Evolutionary conservation across 352 stramenopile species (phyloP), one percentile per base, ranked within the genome.

Genomic region (Elongisporangium prolatum): DNA sequence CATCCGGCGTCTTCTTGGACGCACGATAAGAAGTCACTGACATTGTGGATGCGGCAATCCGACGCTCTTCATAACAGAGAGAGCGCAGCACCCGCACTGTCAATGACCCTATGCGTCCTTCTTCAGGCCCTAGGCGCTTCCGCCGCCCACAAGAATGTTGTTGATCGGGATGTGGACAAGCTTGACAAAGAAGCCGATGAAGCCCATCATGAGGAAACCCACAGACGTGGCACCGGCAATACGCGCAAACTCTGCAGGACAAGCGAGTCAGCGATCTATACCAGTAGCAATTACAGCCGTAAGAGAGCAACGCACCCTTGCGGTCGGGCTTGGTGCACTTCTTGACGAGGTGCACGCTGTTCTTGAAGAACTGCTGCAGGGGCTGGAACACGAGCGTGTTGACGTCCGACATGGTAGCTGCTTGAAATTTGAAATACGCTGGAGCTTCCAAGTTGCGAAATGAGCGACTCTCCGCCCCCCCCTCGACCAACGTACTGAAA

Each of bases 181-280:
- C 89, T 99, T 99, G 64, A 99, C 96, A 77, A 99, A 99, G 88
- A 99, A 99, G 60, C 97, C 97, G 74, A 99, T 98, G 76, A 99
- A 98, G 69, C 98, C 96, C 96, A 99, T 99, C 70, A 99, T 97
- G 57, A 99, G 75, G 78, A 99, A 99, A 58, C 97, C 96, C 71
- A 99, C 78, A 48, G 91, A 93, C 58, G 96, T 98, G 50, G 96
- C 94, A 60, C 83, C 88, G 48, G 96, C 94, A 71, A 99, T 98
- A 53, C 84, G 78, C 53, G 91, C 91, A 73, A 99, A 98, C 74
- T 99, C 96, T 96, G 70, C 21, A 60, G 17, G 3, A 59, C 18
- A 28, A 16, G 11, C 10, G 14, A 44, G 11, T 1, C 20, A 54
- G 17, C 22, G n/a, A n/a, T n/a, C n/a, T n/a, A n/a, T n/a, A n/a